Evolutionary conservation across 2,329 filamentous ascomycete genomes (phyloP), one percentile per base, ranked within the genome.

Genomic region (Paradendryphiella salina): DNA sequence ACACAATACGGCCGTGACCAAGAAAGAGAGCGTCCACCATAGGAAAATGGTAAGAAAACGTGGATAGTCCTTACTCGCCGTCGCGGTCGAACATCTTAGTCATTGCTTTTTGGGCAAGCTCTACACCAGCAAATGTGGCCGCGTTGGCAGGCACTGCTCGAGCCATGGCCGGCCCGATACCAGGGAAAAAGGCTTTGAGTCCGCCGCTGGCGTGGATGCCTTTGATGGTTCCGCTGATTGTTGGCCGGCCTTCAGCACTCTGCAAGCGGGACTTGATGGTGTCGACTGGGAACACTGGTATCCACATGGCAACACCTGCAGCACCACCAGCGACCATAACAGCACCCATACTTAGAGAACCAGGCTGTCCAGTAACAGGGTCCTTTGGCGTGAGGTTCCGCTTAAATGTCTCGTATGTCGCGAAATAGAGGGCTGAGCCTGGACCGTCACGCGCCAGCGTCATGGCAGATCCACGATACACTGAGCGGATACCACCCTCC

Each of bases 231-330:
- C 88, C 86, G 13, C 85, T 82, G 43, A 99, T 84, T 0, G 88
- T 90, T 41, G 91, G 86, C 62, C 87, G 87, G 40, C 90, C 91
- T 68, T 94, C 89, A 34, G 90, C 90, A 35, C 90, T 96, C 81
- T 99, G 94, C 71, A 99, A 77, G 31, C 92, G 82, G 58, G 87
- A 92, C 84, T 99, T 99, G 77, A 99, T 86, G 0, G 94, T 99
- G 70, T 99, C 94, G 59, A 99, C 83, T 17, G 94, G 94, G 83
- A 99, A 99, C 34, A 99, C 92, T 46, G 94, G 92, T 62, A 96
- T 94, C 94, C 94, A 99, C 94, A 99, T 99, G 57, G 94, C 94
- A 20, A 99, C 84, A 69, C 94, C 94, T 0, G 94, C 94, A 3
- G 87, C 89, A 57, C 89, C 94, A 64, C 94, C 94, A 1, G 94